A percentile compares a stretch with the other conserved stretches of the same genome.
These are phyloP conservation scores for Physocladia obscura DNA, from an alignment of 192 early-diverging fungal species.

Conservation along the genomic window DNA sequence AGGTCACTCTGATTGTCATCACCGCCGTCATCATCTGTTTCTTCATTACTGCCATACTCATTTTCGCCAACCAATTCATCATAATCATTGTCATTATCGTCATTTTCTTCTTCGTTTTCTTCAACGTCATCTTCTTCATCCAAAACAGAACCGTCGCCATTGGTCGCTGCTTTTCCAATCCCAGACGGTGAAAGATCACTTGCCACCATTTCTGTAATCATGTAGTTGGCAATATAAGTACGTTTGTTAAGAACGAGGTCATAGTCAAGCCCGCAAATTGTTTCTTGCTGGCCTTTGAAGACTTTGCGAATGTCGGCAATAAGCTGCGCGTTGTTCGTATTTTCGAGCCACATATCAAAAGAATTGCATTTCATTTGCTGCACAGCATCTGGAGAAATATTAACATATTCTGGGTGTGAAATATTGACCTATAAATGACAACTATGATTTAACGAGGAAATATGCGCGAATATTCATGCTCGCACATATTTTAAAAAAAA, in stretches of 20 bases:
- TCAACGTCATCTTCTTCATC: neutral
- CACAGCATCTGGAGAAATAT: slow-evolving; percentile 2
- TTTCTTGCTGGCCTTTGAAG: slow-evolving; percentile 23
- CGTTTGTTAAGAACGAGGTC: slow-evolving; percentile 28
- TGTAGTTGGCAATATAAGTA: slow-evolving; percentile 27
- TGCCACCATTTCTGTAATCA: slow-evolving; percentile 21
- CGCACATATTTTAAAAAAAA: slow-evolving; percentile 7
- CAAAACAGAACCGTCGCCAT: neutral
- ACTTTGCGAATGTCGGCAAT: slow-evolving; percentile 39
- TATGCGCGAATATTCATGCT: neutral
- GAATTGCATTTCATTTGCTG: slow-evolving; percentile 30
- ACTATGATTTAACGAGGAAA: neutral
- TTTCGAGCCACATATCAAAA: slow-evolving; percentile 46
- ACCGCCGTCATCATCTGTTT: too few relatives aligned
- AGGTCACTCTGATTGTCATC: too few relatives aligned
- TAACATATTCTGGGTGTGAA: slow-evolving; percentile 30
- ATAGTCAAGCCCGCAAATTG: slow-evolving; percentile 24
- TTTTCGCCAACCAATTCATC: neutral
- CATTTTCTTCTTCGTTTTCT: neutral
- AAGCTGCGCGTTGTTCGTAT: slow-evolving; percentile 21
- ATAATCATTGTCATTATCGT: neutral
- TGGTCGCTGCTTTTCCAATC: neutral
- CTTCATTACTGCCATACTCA: neutral
- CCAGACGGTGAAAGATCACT: neutral
- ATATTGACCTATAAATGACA: slow-evolving; percentile 29